Base-by-base conservation (phyloP, 768 basidiomycete species). In the Udeniomyces megalosporus region DNA sequence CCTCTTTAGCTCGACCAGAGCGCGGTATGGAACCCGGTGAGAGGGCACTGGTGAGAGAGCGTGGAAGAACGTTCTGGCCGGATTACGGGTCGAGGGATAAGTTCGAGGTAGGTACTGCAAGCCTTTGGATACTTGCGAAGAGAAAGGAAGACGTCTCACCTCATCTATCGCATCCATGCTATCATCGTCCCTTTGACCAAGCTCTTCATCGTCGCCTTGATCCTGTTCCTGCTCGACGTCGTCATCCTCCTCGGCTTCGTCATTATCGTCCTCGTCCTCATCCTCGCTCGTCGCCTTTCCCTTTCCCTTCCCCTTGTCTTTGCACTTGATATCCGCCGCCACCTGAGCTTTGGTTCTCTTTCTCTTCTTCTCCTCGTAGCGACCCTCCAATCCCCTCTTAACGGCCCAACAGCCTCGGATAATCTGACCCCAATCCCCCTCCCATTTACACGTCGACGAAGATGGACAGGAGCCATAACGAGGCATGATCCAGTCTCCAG, bases 391-490 rank as follows among this genome's bases (percentile, higher is more conserved):
- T 4, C 62, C 62, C 42, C 62, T 38, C 48, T 42, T 55, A 28
- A 56, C 24, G 11, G 62, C 35, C 42, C 58, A 53, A 24, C 57
- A 53, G 7, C 63, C 58, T 14, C 63, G 38, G 10, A 59, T 34
- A 11, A 64, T 29, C 44, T 22, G 2, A 8, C 63, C 63, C 63
- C 63, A 64, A 14, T 53, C 57, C 4, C 38, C 44, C 35, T 58
- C 55, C 38, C 51, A 32, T 1, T 11, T 26, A 20, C 63, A 64
- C 14, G 31, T 20, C 34, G 31, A 22, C 6, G 29, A 52, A 32
- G 38, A 42, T 42, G 38, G 38, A 42, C 38, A 42, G 10, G 10
- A 8, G n/a, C 50, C 50, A 17, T 15, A 52, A 5, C 31, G 50
- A 20, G 50, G 50, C 31, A 52, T 10, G n/a, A 52, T 17, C 7